These are phyloP conservation scores for Eucalyptus cloeziana DNA, from an alignment of 345 rosid species.

Conservation along the genomic window DNA sequence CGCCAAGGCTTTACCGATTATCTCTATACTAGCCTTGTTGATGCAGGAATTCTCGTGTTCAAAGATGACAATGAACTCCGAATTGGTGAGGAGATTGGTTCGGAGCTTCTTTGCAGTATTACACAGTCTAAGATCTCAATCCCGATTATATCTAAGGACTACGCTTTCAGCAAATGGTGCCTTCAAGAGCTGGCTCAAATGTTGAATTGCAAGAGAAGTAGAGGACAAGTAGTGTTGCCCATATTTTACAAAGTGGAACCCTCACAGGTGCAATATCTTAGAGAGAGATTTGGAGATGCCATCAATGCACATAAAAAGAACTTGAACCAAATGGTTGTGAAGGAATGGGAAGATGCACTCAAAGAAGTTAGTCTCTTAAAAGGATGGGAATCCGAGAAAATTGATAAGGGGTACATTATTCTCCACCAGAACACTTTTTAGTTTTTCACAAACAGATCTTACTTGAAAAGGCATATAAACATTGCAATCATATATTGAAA, in stretches of 20 bases:
- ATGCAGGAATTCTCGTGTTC: background rate
- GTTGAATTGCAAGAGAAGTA: background rate
- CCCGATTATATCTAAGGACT: background rate
- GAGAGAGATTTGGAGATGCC: background rate
- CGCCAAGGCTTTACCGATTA: background rate
- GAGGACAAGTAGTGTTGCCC: background rate
- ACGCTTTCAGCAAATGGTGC: background rate
- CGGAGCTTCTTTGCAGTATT: background rate
- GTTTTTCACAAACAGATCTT: background rate
- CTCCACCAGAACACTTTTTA: background rate
- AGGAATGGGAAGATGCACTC: background rate
- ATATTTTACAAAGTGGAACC: background rate
- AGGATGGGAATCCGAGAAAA: background rate
- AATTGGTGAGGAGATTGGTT: background rate
- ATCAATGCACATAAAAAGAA: background rate
- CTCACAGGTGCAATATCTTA: background rate
- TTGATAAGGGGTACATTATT: background rate
- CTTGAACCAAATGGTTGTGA: background rate
- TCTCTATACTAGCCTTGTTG: background rate
- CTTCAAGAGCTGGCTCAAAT: background rate
- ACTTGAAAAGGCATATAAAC: background rate
- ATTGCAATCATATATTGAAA: background rate
- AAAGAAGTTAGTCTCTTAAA: background rate
- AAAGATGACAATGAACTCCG: background rate
- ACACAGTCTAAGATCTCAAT: background rate